Percentiles rank a stretch among this genome's conserved stretches.
These are phyloP conservation scores for Niebla homalea DNA, from an alignment of 495 filamentous ascomycete species.

Conservation along the genomic window DNA sequence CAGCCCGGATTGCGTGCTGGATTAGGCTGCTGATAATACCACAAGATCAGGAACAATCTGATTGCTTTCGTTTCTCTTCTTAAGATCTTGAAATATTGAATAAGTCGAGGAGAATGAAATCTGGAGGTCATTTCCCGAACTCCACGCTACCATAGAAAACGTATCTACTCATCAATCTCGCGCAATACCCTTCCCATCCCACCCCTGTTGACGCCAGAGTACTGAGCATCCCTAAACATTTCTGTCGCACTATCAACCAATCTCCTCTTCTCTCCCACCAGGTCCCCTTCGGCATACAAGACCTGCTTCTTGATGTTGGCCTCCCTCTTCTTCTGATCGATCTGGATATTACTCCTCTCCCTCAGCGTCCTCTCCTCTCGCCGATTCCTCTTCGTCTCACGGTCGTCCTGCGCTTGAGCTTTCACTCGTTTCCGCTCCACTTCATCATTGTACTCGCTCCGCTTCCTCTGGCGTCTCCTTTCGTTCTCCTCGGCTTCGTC, in stretches of 20 bases:
- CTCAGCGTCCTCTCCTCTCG: background rate
- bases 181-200: conserved; percentile 6
- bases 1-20: too few relatives aligned
- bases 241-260: background rate
- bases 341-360: background rate
- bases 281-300: background rate
- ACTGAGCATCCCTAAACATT: background rate
- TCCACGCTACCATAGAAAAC: too few relatives aligned
- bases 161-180: background rate
- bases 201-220: background rate
- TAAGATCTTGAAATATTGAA: too few relatives aligned
- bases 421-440: background rate
- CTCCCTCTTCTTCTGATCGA: background rate
- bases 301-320: background rate
- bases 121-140: too few relatives aligned
- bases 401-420: background rate
- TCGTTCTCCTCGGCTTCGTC: conserved; percentile 1
- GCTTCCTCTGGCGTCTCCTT: background rate
- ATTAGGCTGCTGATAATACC: too few relatives aligned
- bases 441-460: background rate
- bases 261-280: conserved; percentile 1
- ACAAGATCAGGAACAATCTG: too few relatives aligned
- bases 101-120: too few relatives aligned
- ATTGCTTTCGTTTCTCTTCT: too few relatives aligned
- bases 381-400: background rate